Evolutionary conservation across 2,329 filamentous ascomycete genomes (phyloP).

Genomic region (Teratosphaeria nubilosa): DNA sequence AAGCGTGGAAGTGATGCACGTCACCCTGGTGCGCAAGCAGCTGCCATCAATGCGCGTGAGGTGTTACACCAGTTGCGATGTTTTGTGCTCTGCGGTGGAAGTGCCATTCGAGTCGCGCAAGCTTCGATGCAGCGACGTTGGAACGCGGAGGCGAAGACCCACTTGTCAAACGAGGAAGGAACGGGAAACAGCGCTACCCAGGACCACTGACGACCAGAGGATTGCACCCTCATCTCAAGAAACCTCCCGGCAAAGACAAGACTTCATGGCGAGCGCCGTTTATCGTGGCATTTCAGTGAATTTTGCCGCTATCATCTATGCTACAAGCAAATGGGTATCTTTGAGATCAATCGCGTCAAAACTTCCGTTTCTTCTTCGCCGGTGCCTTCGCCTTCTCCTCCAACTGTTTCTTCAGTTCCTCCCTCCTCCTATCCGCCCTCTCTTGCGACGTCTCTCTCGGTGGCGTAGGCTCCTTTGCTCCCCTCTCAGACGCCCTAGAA

Average conservation of each 20-base stretch:
- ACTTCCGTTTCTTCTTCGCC: constrained; percentile 48
- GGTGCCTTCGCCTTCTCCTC: constrained; percentile 42
- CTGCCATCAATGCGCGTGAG: background rate
- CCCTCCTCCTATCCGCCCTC: constrained; percentile 44
- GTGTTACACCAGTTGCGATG: background rate
- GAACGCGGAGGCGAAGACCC: background rate
- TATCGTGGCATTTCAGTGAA: background rate
- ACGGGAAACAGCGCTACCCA: background rate
- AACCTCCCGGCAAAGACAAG: background rate
- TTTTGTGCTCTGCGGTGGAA: background rate
- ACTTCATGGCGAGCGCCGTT: background rate
- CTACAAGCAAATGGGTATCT: background rate
- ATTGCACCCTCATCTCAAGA: background rate
- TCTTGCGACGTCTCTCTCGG: constrained; percentile 38
- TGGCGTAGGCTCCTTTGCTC: constrained; percentile 14
- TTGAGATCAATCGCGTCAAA: constrained; percentile 26
- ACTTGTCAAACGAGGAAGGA: background rate
- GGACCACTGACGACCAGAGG: background rate
- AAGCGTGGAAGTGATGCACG: background rate
- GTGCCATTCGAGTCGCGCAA: background rate
- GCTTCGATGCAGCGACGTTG: background rate
- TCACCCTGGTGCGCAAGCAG: background rate
- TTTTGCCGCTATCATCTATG: background rate
- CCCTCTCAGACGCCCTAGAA: constrained; percentile 11
- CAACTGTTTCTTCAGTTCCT: constrained; percentile 46